Percentiles rank a stretch among this genome's conserved stretches.
Evolutionary conservation across 257 asterid species (phyloP).

Genomic region (Nicotiana otophora): DNA sequence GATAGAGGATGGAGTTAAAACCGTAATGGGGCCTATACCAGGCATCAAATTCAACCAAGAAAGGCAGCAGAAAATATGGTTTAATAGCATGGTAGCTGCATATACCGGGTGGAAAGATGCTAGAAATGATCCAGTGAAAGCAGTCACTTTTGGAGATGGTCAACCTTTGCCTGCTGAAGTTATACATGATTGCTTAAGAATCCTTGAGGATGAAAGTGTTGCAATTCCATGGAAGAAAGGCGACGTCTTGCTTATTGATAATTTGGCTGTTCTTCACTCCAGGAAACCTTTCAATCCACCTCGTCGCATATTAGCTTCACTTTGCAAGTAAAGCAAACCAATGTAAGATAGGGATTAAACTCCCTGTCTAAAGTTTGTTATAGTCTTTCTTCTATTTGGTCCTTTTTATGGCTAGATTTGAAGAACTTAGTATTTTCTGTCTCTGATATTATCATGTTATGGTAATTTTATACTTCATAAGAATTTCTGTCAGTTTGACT

Average conservation of each 20-base stretch:
- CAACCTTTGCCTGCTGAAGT: constrained; percentile 50
- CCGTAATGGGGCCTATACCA: constrained; percentile 83
- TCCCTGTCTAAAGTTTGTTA: neutral
- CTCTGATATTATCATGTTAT: neutral
- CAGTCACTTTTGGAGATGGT: constrained; percentile 80
- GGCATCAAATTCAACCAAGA: constrained; percentile 53
- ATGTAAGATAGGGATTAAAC: neutral
- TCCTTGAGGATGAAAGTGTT: constrained; percentile 69
- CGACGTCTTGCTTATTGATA: constrained; percentile 63
- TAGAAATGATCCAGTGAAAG: constrained; percentile 67
- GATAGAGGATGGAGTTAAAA: constrained; percentile 58
- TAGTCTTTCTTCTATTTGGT: neutral
- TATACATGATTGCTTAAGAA: constrained; percentile 52
- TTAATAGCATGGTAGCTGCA: constrained; percentile 89
- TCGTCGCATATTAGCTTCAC: constrained; percentile 72
- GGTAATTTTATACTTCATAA: too few species aligned
- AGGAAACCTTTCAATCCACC: constrained; percentile 68
- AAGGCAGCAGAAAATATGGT: constrained; percentile 69
- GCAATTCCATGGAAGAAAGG: constrained; percentile 83
- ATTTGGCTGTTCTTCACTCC: constrained; percentile 83
- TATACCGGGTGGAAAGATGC: constrained; percentile 84
- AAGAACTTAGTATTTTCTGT: neutral
- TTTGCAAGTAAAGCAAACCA: constrained; percentile 50
- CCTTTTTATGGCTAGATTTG: neutral
- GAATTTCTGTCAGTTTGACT: too few species aligned